phyloP scores from a whole-genome alignment of 2,329 filamentous ascomycete species.

The Ophiocordyceps camponoti-rufipedis region DNA sequence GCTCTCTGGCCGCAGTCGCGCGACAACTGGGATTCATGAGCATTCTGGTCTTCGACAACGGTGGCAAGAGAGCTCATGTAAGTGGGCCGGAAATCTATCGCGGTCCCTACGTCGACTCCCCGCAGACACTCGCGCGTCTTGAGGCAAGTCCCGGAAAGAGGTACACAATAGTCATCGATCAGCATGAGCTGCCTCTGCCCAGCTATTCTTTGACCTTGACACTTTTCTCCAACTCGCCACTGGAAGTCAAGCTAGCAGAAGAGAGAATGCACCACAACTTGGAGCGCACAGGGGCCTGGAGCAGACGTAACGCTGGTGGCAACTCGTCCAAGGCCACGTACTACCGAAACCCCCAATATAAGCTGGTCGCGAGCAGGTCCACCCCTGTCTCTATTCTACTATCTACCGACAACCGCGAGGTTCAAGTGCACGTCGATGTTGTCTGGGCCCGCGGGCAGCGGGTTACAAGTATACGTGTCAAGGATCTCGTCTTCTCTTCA shows the following conservation, averaged over 20 bases:
- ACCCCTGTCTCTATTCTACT: conserved; percentile 58
- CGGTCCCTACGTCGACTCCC: conserved; percentile 82
- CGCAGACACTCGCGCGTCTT: conserved; percentile 71
- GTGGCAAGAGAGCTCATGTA: conserved; percentile 55
- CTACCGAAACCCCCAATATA: conserved; percentile 76
- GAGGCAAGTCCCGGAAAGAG: conserved; percentile 17
- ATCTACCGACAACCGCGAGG: conserved; percentile 43
- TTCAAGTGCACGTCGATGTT: conserved; percentile 71
- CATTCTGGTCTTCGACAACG: conserved; percentile 59
- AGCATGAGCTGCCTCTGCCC: conserved; percentile 56
- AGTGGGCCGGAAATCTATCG: conserved; percentile 54
- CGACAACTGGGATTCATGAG: conserved; percentile 65
- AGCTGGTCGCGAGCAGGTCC: conserved; percentile 35
- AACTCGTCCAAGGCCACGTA: conserved; percentile 62
- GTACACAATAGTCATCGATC: conserved; percentile 51
- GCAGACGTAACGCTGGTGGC: conserved; percentile 61
- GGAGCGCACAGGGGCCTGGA: conserved; percentile 55
- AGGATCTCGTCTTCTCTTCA: conserved; percentile 66
- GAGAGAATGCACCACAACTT: conserved; percentile 39
- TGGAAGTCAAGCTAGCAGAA: conserved; percentile 43
- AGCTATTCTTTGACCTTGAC: conserved; percentile 77
- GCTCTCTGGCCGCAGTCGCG: conserved; percentile 24
- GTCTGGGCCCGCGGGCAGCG: conserved; percentile 61
- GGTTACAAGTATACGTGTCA: conserved; percentile 47
- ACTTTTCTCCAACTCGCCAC: conserved; percentile 49